Evolutionary conservation across 2,329 filamentous ascomycete genomes (phyloP), one percentile per base, ranked within the genome.

Genomic region (Sclerotinia trifoliorum): DNA sequence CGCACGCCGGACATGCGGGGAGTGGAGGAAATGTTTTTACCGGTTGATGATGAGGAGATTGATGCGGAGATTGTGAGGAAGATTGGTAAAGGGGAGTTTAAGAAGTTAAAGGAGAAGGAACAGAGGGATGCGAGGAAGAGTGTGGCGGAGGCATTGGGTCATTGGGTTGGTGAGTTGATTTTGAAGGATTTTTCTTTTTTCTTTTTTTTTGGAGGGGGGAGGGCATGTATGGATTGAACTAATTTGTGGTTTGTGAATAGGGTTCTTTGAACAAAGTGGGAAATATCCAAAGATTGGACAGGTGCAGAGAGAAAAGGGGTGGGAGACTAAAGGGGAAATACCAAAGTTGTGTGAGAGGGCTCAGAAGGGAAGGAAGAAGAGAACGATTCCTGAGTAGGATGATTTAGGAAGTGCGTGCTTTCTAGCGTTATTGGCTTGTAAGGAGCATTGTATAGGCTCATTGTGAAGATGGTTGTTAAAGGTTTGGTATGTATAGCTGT

Each of bases 271-370:
- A 68, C 90, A 90, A 67, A 91, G 88, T 77, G 86, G 89, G 76
- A 93, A 92, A 81, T 98, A 98, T 80, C 86, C 87, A 71, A 86
- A 87, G 79, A 91, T 96, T 5, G 95, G 95, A 4, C 86, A 84
- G 77, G 86, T 98, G 19, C 84, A 87, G 78, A 83, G 87, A 70
- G 84, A 86, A 69, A 82, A 81, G 32, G 83, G 79, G 29, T 90
- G 88, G 81, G 84, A 90, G 75, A 86, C 86, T 6, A 81, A 81
- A 6, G 85, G 85, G 76, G 80, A 84, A 78, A 65, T 69, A 35
- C 75, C 73, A 29, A 69, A 69, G 19, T 80, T 97, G 73, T 97
- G 94, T 80, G 86, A 87, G 74, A 79, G 82, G 73, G 94, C 93
- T 54, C 82, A 86, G 76, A 87, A 90, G 73, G 79, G 80, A 1